Evolutionary conservation across 2,329 filamentous ascomycete species (phyloP), one percentile per base, ranked within the genome.

Genomic region (Elsinoe ampelina): DNA sequence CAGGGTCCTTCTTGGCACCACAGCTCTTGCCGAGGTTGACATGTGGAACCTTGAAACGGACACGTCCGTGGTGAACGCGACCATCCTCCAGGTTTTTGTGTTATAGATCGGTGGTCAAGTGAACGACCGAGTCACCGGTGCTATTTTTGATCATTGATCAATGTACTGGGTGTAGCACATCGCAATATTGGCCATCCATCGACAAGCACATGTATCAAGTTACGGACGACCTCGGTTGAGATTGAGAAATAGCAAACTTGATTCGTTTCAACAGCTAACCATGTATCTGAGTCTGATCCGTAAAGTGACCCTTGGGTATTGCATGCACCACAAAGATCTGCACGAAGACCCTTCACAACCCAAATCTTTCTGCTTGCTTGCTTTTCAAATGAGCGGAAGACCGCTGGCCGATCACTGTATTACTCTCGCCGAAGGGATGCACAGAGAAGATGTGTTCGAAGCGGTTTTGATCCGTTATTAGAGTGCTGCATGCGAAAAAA

Each of bases 231-330:
- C 8, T 39, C 17, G n/a, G 3, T n/a, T 13, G 12, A 34, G 12
- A 39, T 13, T 35, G 48, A 52, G 48, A 26, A 52, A 52, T 52
- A 52, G n/a, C 48, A 52, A 11, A 39, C 35, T 52, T 39, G 32
- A 52, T 52, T 52, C 48, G 35, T 52, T 52, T 35, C 48, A 45
- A 52, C 48, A 50, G 26, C 48, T 52, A 52, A 52, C n/a, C 48
- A 52, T 52, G 35, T 50, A 50, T 35, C 30, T 34, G 32, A 50
- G 45, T 34, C 45, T 50, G 32, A 50, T 15, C 26, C 45, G 19
- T 50, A 50, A 50, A 50, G 45, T 30, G 35, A 34, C 15, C 45
- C 45, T 12, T 35, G 48, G 48, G 48, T 52, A 52, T 52, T 52
- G 32, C 32, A 52, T 52, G 48, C 35, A 36, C 35, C 32, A 19